These are phyloP conservation scores for Conoideocrella luteorostrata DNA, from an alignment of 2,329 filamentous ascomycete species.

Conservation along the genomic window DNA sequence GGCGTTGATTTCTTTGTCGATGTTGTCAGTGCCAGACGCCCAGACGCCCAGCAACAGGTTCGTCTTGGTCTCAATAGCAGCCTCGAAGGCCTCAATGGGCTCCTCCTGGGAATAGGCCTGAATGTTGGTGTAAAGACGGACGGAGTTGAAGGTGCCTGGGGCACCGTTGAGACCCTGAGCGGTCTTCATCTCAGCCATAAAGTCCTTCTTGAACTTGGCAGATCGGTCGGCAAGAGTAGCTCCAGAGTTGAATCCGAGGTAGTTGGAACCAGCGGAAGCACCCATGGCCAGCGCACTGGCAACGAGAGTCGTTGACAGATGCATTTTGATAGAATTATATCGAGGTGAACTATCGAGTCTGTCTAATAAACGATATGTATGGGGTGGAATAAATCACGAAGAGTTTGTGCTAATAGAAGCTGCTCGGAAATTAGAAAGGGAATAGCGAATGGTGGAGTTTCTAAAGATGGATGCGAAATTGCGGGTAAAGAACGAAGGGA, in stretches of 20 bases:
- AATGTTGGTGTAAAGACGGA: conserved; percentile 64
- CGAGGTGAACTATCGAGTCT: not conserved
- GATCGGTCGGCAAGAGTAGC: conserved; percentile 38
- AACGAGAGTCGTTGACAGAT: conserved; percentile 30
- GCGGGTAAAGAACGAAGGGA: not conserved
- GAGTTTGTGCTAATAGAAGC: not conserved
- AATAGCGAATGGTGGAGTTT: not conserved
- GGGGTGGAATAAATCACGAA: too few species aligned
- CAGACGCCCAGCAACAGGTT: conserved; percentile 60
- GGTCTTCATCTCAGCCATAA: conserved; percentile 37
- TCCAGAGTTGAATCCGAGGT: conserved; percentile 49
- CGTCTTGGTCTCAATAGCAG: conserved; percentile 54
- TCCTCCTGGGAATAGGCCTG: conserved; percentile 61
- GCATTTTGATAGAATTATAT: conserved; percentile 27
- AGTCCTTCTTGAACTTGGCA: conserved; percentile 48
- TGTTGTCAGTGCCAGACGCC: conserved; percentile 49
- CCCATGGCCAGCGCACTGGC: conserved; percentile 33
- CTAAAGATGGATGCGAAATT: too few species aligned
- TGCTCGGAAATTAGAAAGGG: not conserved
- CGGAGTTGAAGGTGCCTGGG: conserved; percentile 50
- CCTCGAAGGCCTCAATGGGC: conserved; percentile 75
- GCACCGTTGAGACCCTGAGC: conserved; percentile 29
- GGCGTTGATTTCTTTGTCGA: conserved; percentile 53
- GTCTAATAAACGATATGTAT: too few species aligned
- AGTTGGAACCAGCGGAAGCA: conserved; percentile 37